Conservation (phyloP, 495 filamentous ascomycete species). For the Tetracladium setigerum region DNA sequence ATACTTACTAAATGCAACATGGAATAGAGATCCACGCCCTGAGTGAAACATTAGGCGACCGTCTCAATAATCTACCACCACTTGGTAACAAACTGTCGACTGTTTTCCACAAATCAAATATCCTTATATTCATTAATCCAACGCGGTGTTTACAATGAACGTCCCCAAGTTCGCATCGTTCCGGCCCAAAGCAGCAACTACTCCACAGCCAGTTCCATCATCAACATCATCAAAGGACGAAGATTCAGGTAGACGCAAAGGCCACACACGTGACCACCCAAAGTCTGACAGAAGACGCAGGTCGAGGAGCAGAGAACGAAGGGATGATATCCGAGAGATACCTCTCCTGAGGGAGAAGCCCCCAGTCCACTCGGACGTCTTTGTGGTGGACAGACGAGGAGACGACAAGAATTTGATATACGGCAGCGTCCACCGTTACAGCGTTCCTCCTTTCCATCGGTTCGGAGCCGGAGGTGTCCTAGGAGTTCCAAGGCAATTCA, state of each 20-base stretch:
- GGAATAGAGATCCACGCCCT: no score
- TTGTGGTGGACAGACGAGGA: conserved; percentile 49
- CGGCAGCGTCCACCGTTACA: conserved; percentile 54
- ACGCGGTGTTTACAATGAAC: conserved; percentile 24
- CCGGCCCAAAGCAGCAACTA: conserved; percentile 37
- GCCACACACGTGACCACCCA: no score
- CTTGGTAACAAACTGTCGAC: no score
- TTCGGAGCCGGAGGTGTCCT: conserved; percentile 51
- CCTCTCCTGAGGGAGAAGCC: background rate
- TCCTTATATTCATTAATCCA: background rate
- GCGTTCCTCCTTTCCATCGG: conserved; percentile 50
- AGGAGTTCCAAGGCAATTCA: conserved; percentile 36
- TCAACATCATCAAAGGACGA: background rate
- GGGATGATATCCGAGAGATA: conserved; percentile 1
- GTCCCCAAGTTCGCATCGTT: conserved; percentile 66
- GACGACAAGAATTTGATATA: conserved; percentile 54
- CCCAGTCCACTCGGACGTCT: conserved; percentile 13
- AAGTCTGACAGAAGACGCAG: conserved; percentile 3
- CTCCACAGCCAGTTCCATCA: conserved; percentile 11
- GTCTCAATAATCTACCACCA: no score
- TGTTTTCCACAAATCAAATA: background rate
- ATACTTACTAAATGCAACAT: no score
- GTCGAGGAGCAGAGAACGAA: conserved; percentile 17
- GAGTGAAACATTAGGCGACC: no score
- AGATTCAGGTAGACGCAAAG: background rate